Base-by-base conservation (phyloP, 2,329 filamentous ascomycete species). In the Polytolypa hystricis region DNA sequence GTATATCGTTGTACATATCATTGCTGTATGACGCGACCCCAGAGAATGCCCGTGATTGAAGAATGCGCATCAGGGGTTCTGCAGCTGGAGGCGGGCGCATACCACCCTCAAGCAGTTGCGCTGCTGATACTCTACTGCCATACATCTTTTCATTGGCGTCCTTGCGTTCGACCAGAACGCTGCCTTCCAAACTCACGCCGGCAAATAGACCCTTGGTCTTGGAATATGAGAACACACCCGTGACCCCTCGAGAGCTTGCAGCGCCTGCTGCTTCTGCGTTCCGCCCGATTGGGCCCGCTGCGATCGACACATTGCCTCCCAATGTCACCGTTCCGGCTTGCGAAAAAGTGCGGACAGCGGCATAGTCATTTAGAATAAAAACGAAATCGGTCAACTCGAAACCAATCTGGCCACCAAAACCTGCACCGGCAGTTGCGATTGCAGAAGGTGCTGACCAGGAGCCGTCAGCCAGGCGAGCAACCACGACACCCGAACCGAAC, bases 131-230 rank as follows among this genome's bases (percentile, higher is more conserved):
- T 42, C 82, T 77, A 40, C 80, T 76, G 43, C 84, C 84, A 60
- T 98, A 98, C 42, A 98, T 73, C 65, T 93, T 94, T 64, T 94
- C 83, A 56, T 98, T 98, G 49, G 91, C 91, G 61, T 98, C 91
- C 64, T 86, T 81, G 45, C 91, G 77, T 66, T 98, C 91, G 45
- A 96, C 84, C 46, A 98, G 80, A 36, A 84, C 86, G 43, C 82
- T 89, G 15, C 91, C 91, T 60, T 98, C 91, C 47, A 98, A 67
- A 49, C 84, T 93, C 32, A 98, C 87, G 55, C 91, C 91, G 4
- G 91, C 91, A 51, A 98, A 98, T 20, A 98, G 67, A 14, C 91
- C 91, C 67, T 95, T 96, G 9, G 91, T 98, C 66, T 95, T 96
- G 58, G 82, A 91, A 70, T 98, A 98, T 52, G 84, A 84, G 68